These are phyloP conservation scores for Colletotrichum lini DNA, from an alignment of 2,329 filamentous ascomycete species.

Conservation along the genomic window DNA sequence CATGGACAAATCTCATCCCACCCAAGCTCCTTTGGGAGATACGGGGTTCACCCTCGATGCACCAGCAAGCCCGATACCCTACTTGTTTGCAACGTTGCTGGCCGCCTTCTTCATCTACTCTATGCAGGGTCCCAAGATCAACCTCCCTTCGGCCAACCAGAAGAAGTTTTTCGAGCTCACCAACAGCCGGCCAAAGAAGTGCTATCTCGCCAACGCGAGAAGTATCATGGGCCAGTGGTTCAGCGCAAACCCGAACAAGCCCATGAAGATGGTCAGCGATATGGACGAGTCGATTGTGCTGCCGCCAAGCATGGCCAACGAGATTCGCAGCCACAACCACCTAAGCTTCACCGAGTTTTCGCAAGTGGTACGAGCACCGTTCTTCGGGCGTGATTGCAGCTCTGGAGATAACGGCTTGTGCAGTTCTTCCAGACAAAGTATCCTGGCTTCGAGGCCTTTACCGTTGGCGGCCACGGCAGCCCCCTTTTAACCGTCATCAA, in stretches of 20 bases:
- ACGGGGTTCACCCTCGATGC: conserved; percentile 10
- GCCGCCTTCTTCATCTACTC: conserved; percentile 24
- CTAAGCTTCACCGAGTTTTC: conserved; percentile 21
- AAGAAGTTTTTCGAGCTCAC: conserved; percentile 23
- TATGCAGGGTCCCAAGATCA: conserved; percentile 25
- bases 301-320: conserved; percentile 26
- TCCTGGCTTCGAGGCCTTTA: conserved; percentile 21
- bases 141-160: conserved; percentile 20
- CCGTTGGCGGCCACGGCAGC: conserved; percentile 18
- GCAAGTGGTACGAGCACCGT: not conserved
- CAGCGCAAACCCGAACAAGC: conserved; percentile 27
- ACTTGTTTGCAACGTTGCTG: conserved; percentile 28
- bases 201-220: conserved; percentile 8
- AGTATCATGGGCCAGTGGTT: conserved; percentile 24
- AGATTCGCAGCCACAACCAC: conserved; percentile 9
- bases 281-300: conserved; percentile 17
- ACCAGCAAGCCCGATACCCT: conserved; percentile 22
- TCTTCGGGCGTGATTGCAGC: too few species aligned
- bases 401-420: not conserved
- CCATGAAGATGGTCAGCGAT: conserved; percentile 1
- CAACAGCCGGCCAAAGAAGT: conserved; percentile 18
- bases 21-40: not conserved
- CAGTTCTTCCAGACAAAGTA: conserved; percentile 24
- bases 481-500: conserved; percentile 21
- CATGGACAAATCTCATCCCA: not conserved